Percentiles rank a stretch among this genome's conserved stretches.
Evolutionary conservation across 371 early-diverging fungal genomes (phyloP).

Genomic region (Mycotypha africana): DNA sequence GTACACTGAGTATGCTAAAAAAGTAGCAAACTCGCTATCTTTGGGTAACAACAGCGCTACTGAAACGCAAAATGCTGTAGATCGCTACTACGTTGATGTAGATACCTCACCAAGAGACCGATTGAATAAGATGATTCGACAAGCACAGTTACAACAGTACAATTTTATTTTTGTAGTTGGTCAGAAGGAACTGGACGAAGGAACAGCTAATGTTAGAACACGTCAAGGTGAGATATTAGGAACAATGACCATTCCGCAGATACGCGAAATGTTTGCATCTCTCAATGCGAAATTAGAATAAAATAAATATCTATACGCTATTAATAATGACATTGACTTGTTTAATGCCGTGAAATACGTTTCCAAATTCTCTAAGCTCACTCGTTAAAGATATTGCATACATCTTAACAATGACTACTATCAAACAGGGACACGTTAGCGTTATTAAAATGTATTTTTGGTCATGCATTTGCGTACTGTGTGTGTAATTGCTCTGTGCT

Average conservation of each 20-base stretch:
- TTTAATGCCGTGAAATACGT: too few species aligned
- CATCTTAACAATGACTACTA: too few species aligned
- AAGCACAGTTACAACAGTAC: conserved; percentile 85
- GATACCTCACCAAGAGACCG: conserved; percentile 75
- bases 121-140: conserved; percentile 96
- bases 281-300: conserved; percentile 34
- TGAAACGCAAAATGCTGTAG: conserved; percentile 10
- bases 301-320: conserved; percentile 1
- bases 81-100: conserved; percentile 70
- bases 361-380: too few species aligned
- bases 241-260: conserved; percentile 37
- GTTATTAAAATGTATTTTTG: too few species aligned
- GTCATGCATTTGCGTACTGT: too few species aligned
- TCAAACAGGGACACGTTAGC: too few species aligned
- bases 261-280: conserved; percentile 40
- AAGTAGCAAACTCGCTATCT: conserved; percentile 32
- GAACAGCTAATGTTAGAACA: conserved; percentile 85
- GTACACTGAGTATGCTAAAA: conserved; percentile 42
- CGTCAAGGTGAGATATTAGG: conserved; percentile 57
- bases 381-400: too few species aligned
- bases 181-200: conserved; percentile 76
- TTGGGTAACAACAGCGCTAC: conserved; percentile 16
- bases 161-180: conserved; percentile 95
- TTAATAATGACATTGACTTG: too few species aligned
- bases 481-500: too few species aligned